Percentiles rank a stretch among this genome's conserved stretches.
Conservation (phyloP, 2,329 filamentous ascomycete species). For the Aquanectria penicillioides region DNA sequence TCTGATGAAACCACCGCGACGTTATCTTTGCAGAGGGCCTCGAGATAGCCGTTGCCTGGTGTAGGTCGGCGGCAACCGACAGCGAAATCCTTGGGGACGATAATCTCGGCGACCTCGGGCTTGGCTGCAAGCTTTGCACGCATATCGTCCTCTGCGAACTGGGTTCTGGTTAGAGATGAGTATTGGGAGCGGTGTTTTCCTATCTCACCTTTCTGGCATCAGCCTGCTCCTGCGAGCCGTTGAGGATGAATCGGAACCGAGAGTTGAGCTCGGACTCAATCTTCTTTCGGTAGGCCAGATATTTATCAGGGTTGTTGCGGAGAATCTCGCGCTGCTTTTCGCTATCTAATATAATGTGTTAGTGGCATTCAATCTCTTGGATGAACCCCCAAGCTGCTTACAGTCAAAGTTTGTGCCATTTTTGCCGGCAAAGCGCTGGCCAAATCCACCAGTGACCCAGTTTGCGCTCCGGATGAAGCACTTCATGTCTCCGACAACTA, state of each 20-base stretch:
- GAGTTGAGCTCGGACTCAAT: conserved; percentile 61
- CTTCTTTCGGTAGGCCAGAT: conserved; percentile 60
- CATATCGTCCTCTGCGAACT: conserved; percentile 21
- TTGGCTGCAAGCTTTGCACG: conserved; percentile 45
- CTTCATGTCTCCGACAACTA: conserved; percentile 22
- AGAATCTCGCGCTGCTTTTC: conserved; percentile 58
- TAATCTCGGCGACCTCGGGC: conserved; percentile 54
- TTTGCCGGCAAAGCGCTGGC: conserved; percentile 51
- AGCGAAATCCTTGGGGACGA: conserved; percentile 50
- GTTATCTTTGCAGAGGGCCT: conserved; percentile 18
- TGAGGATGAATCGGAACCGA: conserved; percentile 63
- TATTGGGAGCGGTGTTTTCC: not conserved
- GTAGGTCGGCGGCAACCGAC: conserved; percentile 21
- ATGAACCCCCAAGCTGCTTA: conserved; percentile 26
- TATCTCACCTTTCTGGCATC: conserved; percentile 10
- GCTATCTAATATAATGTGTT: conserved; percentile 46
- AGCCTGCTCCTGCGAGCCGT: conserved; percentile 44
- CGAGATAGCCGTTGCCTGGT: conserved; percentile 22
- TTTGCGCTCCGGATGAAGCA: conserved; percentile 25
- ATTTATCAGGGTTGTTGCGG: conserved; percentile 62
- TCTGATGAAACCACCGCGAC: conserved; percentile 1
- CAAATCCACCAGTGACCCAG: conserved; percentile 25
- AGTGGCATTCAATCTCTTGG: not conserved
- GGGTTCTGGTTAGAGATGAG: too few relatives aligned
- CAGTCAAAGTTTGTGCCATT: conserved; percentile 58